Evolutionary conservation across 1,139 yeast genomes (phyloP).

Genomic region (Magnusiomyces paraingens): DNA sequence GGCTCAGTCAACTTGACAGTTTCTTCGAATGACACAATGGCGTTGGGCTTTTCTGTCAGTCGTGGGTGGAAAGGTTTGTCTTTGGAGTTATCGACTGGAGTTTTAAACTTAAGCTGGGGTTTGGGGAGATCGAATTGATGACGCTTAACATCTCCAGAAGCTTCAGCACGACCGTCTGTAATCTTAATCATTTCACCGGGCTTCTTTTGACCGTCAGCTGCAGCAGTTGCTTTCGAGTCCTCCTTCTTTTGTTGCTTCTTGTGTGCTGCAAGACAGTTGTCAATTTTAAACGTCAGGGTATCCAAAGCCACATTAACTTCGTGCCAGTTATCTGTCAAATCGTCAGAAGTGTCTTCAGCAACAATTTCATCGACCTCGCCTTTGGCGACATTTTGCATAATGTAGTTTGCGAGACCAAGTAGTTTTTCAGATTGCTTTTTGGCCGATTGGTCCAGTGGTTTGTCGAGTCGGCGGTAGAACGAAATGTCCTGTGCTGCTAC

Average conservation of each 20-base stretch:
- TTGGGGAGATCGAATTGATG: conserved; percentile 45
- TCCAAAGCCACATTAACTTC: conserved; percentile 60
- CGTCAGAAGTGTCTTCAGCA: conserved; percentile 38
- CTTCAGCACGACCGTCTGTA: background rate
- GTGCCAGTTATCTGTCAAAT: conserved; percentile 52
- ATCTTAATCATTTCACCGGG: background rate
- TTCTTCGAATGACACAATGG: conserved; percentile 50
- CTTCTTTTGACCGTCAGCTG: background rate
- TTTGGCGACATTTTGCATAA: conserved; percentile 43
- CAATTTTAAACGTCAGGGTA: conserved; percentile 65
- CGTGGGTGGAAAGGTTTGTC: conserved; percentile 70
- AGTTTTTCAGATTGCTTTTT: conserved; percentile 42
- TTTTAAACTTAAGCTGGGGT: conserved; percentile 64
- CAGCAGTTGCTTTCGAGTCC: background rate
- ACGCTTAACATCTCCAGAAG: conserved; percentile 17
- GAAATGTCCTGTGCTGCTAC: conserved; percentile 75
- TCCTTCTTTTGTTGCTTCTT: conserved; percentile 39
- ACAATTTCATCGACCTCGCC: conserved; percentile 27
- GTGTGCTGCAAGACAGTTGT: conserved; percentile 37
- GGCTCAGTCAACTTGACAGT: conserved; percentile 35
- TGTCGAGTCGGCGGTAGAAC: conserved; percentile 67
- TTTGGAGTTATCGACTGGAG: conserved; percentile 62
- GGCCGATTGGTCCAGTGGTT: conserved; percentile 40
- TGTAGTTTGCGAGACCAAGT: conserved; percentile 46
- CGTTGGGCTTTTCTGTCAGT: conserved; percentile 63